phyloP scores from a whole-genome alignment of 352 stramenopile genomes.

The Phytophthora constricta region DNA sequence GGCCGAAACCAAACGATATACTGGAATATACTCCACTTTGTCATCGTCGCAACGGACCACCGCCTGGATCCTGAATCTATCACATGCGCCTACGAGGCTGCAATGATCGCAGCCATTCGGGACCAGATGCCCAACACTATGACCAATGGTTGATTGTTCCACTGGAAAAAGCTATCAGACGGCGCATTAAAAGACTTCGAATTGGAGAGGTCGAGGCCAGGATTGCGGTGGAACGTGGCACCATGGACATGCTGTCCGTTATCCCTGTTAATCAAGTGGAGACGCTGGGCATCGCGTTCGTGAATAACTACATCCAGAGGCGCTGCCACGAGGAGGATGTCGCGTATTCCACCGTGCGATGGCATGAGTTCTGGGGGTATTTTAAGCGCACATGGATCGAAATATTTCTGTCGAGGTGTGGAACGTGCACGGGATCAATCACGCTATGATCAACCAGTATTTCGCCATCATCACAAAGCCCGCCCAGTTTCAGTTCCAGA shows the following conservation, averaged over 20 bases:
- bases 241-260: slow-evolving; percentile 3
- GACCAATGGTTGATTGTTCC: slow-evolving; percentile 1
- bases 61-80: neutral
- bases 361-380: slow-evolving; percentile 18
- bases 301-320: slow-evolving; percentile 1
- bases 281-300: neutral
- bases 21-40: neutral
- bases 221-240: slow-evolving; percentile 7
- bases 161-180: slow-evolving; percentile 16
- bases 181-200: neutral
- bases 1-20: neutral
- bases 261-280: neutral
- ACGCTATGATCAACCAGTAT: slow-evolving; percentile 7
- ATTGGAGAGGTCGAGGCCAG: neutral
- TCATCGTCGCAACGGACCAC: neutral
- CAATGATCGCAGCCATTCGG: neutral
- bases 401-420: slow-evolving; percentile 1
- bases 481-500: too few relatives aligned
- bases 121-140: neutral
- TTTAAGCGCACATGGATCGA: slow-evolving; percentile 19
- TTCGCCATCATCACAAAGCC: too few relatives aligned
- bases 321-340: neutral
- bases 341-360: neutral
- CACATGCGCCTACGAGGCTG: neutral
- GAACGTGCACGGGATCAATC: slow-evolving; percentile 17